Conservation (phyloP, 2,329 filamentous ascomycete species). For the Sporothrix mexicana region DNA sequence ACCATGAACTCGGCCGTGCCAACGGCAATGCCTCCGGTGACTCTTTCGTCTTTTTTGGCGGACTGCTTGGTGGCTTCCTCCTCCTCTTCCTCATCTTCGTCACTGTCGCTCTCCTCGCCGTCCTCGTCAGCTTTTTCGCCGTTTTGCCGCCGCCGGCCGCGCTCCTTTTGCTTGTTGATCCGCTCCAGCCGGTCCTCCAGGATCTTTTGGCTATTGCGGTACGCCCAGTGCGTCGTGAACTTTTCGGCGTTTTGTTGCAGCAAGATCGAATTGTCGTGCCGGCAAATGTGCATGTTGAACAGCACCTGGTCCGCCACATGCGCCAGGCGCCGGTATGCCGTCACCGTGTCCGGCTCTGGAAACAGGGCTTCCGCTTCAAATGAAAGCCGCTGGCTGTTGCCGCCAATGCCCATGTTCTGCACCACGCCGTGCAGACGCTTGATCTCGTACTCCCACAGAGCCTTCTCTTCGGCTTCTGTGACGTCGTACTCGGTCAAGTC, state of each 20-base stretch:
- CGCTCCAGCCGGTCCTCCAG: slow-evolving; percentile 24
- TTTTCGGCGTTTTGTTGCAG: slow-evolving; percentile 12
- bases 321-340: slow-evolving; percentile 17
- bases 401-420: slow-evolving; percentile 21
- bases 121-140: slow-evolving; percentile 4
- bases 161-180: slow-evolving; percentile 19
- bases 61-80: neutral
- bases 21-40: neutral
- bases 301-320: slow-evolving; percentile 28
- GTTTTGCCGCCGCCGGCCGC: neutral
- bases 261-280: slow-evolving; percentile 27
- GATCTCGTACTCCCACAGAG: slow-evolving; percentile 26
- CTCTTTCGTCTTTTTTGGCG: neutral
- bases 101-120: neutral
- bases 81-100: neutral
- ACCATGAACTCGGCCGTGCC: slow-evolving; percentile 26
- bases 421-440: slow-evolving; percentile 23
- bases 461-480: slow-evolving; percentile 22
- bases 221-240: slow-evolving; percentile 16
- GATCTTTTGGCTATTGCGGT: slow-evolving; percentile 23
- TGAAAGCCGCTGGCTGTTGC: neutral
- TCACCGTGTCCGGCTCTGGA: slow-evolving; percentile 16
- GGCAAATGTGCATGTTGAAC: slow-evolving; percentile 30
- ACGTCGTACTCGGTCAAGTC: slow-evolving; percentile 29
- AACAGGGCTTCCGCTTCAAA: slow-evolving; percentile 24